These are phyloP conservation scores for Aspergillus olivimuriae DNA, from an alignment of 495 filamentous ascomycete species.

Conservation along the genomic window DNA sequence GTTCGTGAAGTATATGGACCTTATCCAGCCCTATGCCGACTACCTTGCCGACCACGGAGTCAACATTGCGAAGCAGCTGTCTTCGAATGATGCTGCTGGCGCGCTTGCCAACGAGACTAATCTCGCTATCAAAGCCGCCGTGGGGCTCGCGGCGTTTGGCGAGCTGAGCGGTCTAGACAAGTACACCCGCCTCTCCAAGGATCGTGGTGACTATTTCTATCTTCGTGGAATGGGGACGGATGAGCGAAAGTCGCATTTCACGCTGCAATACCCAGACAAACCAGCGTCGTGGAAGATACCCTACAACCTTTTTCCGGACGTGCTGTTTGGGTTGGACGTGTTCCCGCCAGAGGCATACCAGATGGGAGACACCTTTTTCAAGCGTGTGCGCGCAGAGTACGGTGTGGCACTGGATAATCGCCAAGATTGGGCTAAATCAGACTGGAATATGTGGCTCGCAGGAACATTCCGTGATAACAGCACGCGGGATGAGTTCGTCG, in stretches of 20 bases:
- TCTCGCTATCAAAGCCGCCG: slow-evolving; percentile 51
- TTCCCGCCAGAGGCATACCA: slow-evolving; percentile 31
- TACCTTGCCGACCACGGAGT: slow-evolving; percentile 46
- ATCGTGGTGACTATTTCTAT: slow-evolving; percentile 37
- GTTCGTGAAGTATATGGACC: slow-evolving; percentile 23
- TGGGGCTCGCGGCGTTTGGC: slow-evolving; percentile 47
- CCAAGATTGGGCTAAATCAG: slow-evolving; percentile 44
- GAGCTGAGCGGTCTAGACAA: slow-evolving; percentile 27
- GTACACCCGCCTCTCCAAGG: slow-evolving; percentile 35
- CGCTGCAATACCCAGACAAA: slow-evolving; percentile 31
- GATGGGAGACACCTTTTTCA: slow-evolving; percentile 37
- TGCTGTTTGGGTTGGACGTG: slow-evolving; percentile 34
- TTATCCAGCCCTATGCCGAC: slow-evolving; percentile 42
- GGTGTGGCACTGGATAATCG: slow-evolving; percentile 39
- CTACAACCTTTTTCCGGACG: slow-evolving; percentile 42
- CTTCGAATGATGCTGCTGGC: slow-evolving; percentile 49
- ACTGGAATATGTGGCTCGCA: slow-evolving; percentile 46
- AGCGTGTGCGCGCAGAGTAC: slow-evolving; percentile 30
- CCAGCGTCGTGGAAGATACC: slow-evolving; percentile 34
- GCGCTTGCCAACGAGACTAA: slow-evolving; percentile 48
- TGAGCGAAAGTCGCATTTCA: slow-evolving; percentile 37
- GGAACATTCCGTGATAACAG: slow-evolving; percentile 23
- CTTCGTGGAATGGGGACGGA: slow-evolving; percentile 29
- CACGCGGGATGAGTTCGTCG: slow-evolving; percentile 30
- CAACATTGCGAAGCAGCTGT: slow-evolving; percentile 43